Percentiles rank a stretch among this genome's conserved stretches.
These are phyloP conservation scores for Blepharisma japonicum DNA, from an alignment of 73 alveolate species.

Conservation along the genomic window DNA sequence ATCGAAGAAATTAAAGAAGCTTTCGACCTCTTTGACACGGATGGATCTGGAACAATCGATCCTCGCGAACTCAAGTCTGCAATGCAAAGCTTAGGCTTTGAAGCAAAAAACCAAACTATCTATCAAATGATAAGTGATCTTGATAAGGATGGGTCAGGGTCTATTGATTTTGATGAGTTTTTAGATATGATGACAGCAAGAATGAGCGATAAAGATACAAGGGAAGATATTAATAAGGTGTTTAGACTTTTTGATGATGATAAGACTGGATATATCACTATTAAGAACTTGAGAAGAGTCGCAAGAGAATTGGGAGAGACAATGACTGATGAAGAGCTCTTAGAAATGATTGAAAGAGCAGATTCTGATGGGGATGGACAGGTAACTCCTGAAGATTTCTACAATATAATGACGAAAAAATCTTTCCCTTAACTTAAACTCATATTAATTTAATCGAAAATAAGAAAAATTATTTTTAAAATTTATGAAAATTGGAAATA, in stretches of 20 bases:
- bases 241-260: slow-evolving; percentile 43
- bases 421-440: background rate
- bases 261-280: slow-evolving; percentile 61
- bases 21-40: slow-evolving; percentile 84
- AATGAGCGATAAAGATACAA: slow-evolving; percentile 41
- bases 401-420: slow-evolving; percentile 44
- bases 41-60: slow-evolving; percentile 86
- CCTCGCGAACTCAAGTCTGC: slow-evolving; percentile 92
- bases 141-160: slow-evolving; percentile 86
- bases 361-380: slow-evolving; percentile 49
- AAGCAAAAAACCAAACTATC: slow-evolving; percentile 80
- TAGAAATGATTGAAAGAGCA: slow-evolving; percentile 87
- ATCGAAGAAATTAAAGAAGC: slow-evolving; percentile 88
- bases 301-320: slow-evolving; percentile 91
- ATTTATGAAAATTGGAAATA: no score
- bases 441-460: no score
- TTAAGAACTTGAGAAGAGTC: slow-evolving; percentile 75
- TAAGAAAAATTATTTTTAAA: no score
- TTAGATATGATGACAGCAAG: slow-evolving; percentile 61
- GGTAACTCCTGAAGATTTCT: slow-evolving; percentile 78
- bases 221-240: slow-evolving; percentile 33
- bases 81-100: slow-evolving; percentile 82
- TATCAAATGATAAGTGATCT: slow-evolving; percentile 84
- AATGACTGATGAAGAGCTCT: slow-evolving; percentile 92
- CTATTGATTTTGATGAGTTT: slow-evolving; percentile 89